These are phyloP conservation scores for Cladosporium austrohemisphaericum DNA, from an alignment of 2,329 filamentous ascomycete genomes.

Conservation along the genomic window DNA sequence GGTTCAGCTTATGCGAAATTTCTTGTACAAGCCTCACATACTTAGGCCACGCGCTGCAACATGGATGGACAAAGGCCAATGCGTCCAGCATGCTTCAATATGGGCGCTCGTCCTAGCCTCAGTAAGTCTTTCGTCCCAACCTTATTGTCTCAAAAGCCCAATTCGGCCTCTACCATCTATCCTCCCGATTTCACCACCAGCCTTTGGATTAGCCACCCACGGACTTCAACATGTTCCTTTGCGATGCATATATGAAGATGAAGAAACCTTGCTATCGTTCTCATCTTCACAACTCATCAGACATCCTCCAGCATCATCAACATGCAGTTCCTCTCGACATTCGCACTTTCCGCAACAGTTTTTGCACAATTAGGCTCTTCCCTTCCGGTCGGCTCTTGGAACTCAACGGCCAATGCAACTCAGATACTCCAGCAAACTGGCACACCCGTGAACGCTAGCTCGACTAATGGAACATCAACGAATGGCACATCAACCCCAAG, in stretches of 20 bases:
- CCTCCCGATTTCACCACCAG: constrained; percentile 5
- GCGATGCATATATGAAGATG: constrained; percentile 10
- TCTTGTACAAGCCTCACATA: too few species aligned
- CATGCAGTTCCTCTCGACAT: constrained; percentile 10
- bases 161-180: neutral
- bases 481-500: neutral
- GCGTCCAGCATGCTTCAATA: neutral
- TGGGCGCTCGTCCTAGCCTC: neutral
- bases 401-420: constrained; percentile 1
- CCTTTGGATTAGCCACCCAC: constrained; percentile 7
- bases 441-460: neutral
- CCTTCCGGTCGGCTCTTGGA: constrained; percentile 7
- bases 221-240: neutral
- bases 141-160: constrained; percentile 5
- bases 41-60: too few species aligned
- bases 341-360: neutral
- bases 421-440: neutral
- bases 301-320: neutral
- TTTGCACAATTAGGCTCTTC: neutral
- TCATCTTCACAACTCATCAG: constrained; percentile 7
- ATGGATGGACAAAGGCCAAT: neutral
- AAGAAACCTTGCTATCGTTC: constrained; percentile 8
- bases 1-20: too few species aligned
- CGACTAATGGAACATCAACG: neutral
- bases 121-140: constrained; percentile 8